Conservation (phyloP, 768 basidiomycete genomes). For the Fibroporia radiculosa region DNA sequence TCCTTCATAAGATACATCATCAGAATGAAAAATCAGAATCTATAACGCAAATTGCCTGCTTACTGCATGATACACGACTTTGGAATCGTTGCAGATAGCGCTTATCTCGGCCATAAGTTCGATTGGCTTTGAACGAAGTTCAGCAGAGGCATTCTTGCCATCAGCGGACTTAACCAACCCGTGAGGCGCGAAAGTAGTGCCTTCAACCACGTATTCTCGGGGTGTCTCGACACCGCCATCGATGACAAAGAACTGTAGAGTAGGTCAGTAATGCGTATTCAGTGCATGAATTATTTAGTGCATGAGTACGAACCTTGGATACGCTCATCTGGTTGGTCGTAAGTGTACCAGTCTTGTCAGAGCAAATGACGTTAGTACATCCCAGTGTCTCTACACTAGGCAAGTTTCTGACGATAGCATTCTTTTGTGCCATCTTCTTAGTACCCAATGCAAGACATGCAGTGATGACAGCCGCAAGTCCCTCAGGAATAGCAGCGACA, state of each 20-base stretch:
- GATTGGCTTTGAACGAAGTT: constrained; percentile 60
- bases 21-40: background rate
- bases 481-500: constrained; percentile 98
- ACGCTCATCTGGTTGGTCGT: constrained; percentile 99
- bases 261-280: background rate
- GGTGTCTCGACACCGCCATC: constrained; percentile 42
- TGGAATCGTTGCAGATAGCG: constrained; percentile 92
- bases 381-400: constrained; percentile 97
- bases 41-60: constrained; percentile 16
- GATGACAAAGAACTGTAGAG: constrained; percentile 63
- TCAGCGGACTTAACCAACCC: constrained; percentile 65
- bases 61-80: constrained; percentile 76
- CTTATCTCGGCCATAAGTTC: constrained; percentile 87
- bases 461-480: constrained; percentile 96
- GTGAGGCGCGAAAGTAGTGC: constrained; percentile 84
- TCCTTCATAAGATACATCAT: constrained; percentile 42
- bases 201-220: constrained; percentile 76
- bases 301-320: constrained; percentile 45
- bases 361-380: constrained; percentile 97
- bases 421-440: constrained; percentile 99
- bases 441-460: constrained; percentile 95
- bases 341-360: constrained; percentile 95
- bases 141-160: constrained; percentile 49
- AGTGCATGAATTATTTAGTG: background rate
- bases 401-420: constrained; percentile 93